Conservation (phyloP, 2,329 filamentous ascomycete species). For the Chaetomium globosum region DNA sequence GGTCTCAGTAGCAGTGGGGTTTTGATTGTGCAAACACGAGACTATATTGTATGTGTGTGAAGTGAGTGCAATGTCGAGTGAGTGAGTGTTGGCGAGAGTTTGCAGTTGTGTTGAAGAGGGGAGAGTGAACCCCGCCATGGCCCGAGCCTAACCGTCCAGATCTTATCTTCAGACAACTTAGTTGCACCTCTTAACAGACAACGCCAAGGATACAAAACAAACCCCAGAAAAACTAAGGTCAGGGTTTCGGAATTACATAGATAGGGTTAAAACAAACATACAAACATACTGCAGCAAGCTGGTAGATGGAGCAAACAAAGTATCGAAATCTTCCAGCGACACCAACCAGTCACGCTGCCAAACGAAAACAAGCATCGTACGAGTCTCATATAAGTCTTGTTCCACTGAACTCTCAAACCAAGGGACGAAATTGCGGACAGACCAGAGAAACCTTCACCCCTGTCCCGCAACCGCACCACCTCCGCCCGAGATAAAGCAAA, state of each 20-base stretch:
- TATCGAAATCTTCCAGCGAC: neutral
- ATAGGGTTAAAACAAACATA: neutral
- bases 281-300: neutral
- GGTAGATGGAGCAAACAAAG: neutral
- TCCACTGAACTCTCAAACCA: neutral
- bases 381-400: neutral
- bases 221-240: neutral
- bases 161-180: neutral
- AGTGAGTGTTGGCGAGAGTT: neutral
- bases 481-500: too few species aligned
- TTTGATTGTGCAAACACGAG: too few species aligned
- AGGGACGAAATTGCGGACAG: neutral
- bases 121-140: conserved; percentile 18
- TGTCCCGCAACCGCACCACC: neutral
- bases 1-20: neutral
- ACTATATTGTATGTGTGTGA: neutral
- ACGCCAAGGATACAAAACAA: neutral
- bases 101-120: neutral
- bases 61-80: neutral
- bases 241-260: neutral
- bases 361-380: neutral
- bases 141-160: neutral
- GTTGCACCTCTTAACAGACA: neutral
- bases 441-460: neutral
- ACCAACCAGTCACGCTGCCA: neutral